Percentiles rank a stretch among this genome's conserved stretches.
These are phyloP conservation scores for Leccinum rimulosum DNA, from an alignment of 768 basidiomycete species.

Conservation along the genomic window DNA sequence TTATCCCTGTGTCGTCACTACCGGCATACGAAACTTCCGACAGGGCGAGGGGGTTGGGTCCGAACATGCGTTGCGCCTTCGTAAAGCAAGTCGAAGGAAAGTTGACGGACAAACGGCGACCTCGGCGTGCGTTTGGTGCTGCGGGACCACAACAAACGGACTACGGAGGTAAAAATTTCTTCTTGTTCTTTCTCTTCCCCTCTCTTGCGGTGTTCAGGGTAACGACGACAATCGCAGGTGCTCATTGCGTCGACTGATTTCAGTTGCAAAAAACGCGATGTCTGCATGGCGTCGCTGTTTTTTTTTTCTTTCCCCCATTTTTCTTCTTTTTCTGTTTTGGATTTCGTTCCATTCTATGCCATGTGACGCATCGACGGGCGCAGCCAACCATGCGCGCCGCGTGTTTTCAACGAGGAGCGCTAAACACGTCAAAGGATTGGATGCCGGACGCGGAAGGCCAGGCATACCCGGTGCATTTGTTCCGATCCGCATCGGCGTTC, in stretches of 20 bases:
- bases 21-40: background rate
- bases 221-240: background rate
- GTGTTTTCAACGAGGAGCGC: slow-evolving; percentile 28
- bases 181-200: background rate
- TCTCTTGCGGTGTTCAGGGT: background rate
- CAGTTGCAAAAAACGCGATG: background rate
- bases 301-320: background rate
- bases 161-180: background rate
- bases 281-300: background rate
- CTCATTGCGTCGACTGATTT: background rate
- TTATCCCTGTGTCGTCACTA: slow-evolving; percentile 13
- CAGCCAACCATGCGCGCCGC: slow-evolving; percentile 6
- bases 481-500: background rate
- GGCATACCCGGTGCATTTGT: background rate
- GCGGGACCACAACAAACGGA: background rate
- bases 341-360: background rate
- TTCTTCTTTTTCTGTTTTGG: background rate
- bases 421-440: background rate
- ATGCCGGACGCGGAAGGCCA: background rate
- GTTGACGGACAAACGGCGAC: background rate
- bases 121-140: slow-evolving; percentile 9
- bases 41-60: background rate
- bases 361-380: background rate
- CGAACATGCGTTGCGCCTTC: slow-evolving; percentile 8
- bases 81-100: background rate